Conservation (phyloP, 2,329 filamentous ascomycete species). For the Trichoderma semiorbis region DNA sequence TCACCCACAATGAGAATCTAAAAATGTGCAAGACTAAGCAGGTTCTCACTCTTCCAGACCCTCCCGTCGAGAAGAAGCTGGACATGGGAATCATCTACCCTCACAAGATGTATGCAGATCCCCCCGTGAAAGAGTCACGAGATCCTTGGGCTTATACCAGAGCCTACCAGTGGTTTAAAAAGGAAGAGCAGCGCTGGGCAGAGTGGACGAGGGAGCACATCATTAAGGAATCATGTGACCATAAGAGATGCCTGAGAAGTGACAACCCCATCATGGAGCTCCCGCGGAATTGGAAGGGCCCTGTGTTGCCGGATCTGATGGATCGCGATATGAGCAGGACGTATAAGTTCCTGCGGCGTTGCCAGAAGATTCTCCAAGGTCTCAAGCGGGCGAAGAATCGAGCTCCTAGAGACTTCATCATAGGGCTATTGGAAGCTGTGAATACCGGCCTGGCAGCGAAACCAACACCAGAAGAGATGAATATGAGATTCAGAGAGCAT, state of each 20-base stretch:
- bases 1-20: constrained; percentile 38
- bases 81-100: constrained; percentile 26
- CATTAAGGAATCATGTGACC: constrained; percentile 21
- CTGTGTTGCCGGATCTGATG: constrained; percentile 21
- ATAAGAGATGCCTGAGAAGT: constrained; percentile 5
- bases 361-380: constrained; percentile 19
- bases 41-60: constrained; percentile 35
- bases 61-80: neutral
- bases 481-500: constrained; percentile 20
- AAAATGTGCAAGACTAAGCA: constrained; percentile 36
- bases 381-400: constrained; percentile 20
- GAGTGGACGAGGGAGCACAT: constrained; percentile 20
- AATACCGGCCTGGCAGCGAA: constrained; percentile 16
- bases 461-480: neutral
- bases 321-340: constrained; percentile 26
- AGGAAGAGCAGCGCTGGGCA: constrained; percentile 23
- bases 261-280: constrained; percentile 25
- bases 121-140: constrained; percentile 24
- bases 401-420: constrained; percentile 23
- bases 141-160: constrained; percentile 30
- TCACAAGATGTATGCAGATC: constrained; percentile 21
- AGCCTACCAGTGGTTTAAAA: constrained; percentile 24
- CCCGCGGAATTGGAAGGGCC: constrained; percentile 27
- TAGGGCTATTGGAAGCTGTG: constrained; percentile 12
- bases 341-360: constrained; percentile 18